Base-by-base conservation (phyloP, 2,329 filamentous ascomycete species). In the Dothideomycetidae sp. region DNA sequence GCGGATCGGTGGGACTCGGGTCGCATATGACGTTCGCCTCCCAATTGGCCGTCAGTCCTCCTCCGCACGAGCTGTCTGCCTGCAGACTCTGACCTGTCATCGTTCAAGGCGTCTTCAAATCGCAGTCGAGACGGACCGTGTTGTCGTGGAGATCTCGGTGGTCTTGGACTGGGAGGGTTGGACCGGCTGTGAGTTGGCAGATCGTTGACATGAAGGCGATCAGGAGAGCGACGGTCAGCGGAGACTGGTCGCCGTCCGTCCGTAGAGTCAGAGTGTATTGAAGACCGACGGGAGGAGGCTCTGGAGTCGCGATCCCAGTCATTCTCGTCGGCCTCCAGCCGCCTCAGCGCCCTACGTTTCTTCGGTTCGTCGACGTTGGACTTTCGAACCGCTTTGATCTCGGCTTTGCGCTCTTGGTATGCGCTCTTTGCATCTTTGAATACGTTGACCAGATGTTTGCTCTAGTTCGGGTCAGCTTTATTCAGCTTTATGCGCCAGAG, bases 401-500 rank as follows among this genome's bases (percentile, higher is more conserved):
- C 75, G 5, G 82, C 79, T 58, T 92, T 93, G 53, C 82, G 82
- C 53, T 93, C 83, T 40, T 78, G 71, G 60, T 96, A 96, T 41
- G 82, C 81, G 37, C 78, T 75, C 55, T 83, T 84, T 45, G 86
- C 88, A 55, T 94, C 85, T 57, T 84, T 93, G 68, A 93, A 92
- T 53, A 94, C 79, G 54, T 76, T 78, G 53, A 92, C 73, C 15
- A 96, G 67, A 50, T 93, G 82, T 62, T 92, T 93, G 53, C 84
- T 84, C 84, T 92, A 52, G 23, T 9, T 12, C 9, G 9, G 7
- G 39, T 48, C 31, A 48, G 46, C 31, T 39, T 37, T 33, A 28
- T 29, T 17, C 13, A 26, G n/a, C n/a, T n/a, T n/a, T n/a, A n/a
- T n/a, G n/a, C n/a, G n/a, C n/a, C 10, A 29, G 33, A 35, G 52